phyloP scores from a whole-genome alignment of 1,139 yeast genomes.

The Geotrichum macrosporum region DNA sequence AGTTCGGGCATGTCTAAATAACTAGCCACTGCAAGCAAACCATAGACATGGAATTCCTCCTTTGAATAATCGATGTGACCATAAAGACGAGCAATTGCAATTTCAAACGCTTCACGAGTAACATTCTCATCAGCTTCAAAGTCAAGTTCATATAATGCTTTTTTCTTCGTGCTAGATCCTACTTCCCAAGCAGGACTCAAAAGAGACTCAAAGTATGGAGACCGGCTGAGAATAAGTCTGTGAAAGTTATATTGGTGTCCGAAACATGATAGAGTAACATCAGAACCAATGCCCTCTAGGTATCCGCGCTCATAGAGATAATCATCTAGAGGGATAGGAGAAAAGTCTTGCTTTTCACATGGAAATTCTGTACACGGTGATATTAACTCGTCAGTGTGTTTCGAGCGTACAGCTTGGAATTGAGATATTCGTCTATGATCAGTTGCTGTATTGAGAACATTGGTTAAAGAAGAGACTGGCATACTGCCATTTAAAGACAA shows the following conservation, averaged over 20 bases:
- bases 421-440: conserved; percentile 12
- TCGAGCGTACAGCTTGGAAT: conserved; percentile 1
- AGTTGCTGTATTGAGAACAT: not conserved
- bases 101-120: conserved; percentile 45
- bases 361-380: not conserved
- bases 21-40: conserved; percentile 48
- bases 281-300: conserved; percentile 46
- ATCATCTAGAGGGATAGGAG: conserved; percentile 28
- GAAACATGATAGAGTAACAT: conserved; percentile 46
- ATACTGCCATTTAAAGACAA: no score
- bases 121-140: conserved; percentile 42
- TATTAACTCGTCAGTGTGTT: not conserved
- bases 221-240: conserved; percentile 42
- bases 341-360: not conserved
- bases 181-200: conserved; percentile 43
- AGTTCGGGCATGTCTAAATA: conserved; percentile 45
- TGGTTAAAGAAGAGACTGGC: no score
- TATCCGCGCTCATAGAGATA: conserved; percentile 41
- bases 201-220: conserved; percentile 46
- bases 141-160: conserved; percentile 32
- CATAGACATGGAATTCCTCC: conserved; percentile 38
- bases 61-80: conserved; percentile 37
- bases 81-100: conserved; percentile 44
- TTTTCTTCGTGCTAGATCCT: not conserved
- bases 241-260: conserved; percentile 44